Conservation (phyloP, 164 flowering plant species). For the Hamamelis virginiana region DNA sequence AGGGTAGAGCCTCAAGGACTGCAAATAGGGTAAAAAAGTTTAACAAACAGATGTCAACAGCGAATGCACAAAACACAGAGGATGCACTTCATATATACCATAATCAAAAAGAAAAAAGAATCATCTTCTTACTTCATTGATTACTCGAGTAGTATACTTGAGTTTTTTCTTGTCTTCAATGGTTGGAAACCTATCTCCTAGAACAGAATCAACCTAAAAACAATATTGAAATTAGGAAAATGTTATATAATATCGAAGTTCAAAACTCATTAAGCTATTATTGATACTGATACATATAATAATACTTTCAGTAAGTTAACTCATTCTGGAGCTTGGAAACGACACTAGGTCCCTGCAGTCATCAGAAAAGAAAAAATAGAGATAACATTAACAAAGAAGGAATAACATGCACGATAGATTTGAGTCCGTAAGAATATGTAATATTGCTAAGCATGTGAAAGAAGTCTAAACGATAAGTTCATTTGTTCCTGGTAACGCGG, state of each 20-base stretch:
- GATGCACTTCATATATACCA: neutral
- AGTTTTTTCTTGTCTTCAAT: constrained; percentile 92
- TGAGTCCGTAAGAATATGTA: neutral
- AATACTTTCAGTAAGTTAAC: constrained; percentile 38
- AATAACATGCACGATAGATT: neutral
- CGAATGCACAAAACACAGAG: neutral
- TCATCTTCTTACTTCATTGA: constrained; percentile 69
- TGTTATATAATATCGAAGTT: no score
- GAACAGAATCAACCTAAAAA: constrained; percentile 76
- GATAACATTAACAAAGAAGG: neutral
- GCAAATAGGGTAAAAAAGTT: constrained; percentile 12
- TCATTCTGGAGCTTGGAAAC: constrained; percentile 88
- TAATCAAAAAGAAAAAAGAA: neutral
- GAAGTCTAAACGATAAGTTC: no score
- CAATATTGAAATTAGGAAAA: constrained; percentile 5
- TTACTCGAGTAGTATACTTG: constrained; percentile 84
- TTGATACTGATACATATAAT: no score
- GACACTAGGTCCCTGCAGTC: constrained; percentile 73
- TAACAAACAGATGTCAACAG: neutral
- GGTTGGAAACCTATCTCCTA: constrained; percentile 90
- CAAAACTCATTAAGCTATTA: no score
- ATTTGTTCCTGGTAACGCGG: no score
- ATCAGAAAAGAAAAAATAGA: constrained; percentile 3
- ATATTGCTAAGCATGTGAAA: no score
- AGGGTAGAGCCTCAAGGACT: constrained; percentile 94